Conservation (phyloP, 306 rosid genomes). For the Oemleria cerasiformis region DNA sequence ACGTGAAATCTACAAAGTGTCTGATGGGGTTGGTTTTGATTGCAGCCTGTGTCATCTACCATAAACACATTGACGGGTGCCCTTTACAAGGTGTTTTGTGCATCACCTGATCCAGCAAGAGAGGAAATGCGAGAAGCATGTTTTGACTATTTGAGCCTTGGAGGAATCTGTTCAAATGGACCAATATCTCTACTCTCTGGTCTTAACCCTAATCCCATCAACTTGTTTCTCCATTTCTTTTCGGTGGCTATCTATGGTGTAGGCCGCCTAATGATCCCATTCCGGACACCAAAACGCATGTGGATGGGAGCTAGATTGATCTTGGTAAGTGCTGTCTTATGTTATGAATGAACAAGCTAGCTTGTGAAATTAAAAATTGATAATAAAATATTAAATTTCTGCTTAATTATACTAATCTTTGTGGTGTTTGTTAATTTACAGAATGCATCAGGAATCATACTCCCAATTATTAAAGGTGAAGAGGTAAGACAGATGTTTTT, state of each 20-base stretch:
- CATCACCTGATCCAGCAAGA: conserved; percentile 71
- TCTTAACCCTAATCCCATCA: conserved; percentile 61
- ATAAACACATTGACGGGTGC: conserved; percentile 87
- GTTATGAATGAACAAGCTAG: not conserved
- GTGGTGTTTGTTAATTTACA: conserved; percentile 26
- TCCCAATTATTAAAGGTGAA: conserved; percentile 73
- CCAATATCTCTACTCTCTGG: conserved; percentile 74
- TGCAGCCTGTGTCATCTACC: conserved; percentile 85
- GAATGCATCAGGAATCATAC: conserved; percentile 69
- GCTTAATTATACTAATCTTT: not conserved
- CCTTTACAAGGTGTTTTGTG: conserved; percentile 70
- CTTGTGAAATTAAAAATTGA: not conserved
- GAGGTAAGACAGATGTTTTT: conserved; percentile 84
- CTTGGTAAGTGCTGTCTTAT: conserved; percentile 24
- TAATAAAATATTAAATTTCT: not conserved
- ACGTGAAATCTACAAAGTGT: not conserved
- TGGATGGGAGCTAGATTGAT: conserved; percentile 67
- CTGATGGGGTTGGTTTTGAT: not conserved
- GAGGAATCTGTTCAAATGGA: conserved; percentile 72
- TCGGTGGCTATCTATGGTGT: conserved; percentile 77
- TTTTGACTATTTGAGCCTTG: conserved; percentile 77
- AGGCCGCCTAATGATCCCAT: conserved; percentile 64
- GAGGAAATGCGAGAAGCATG: conserved; percentile 72
- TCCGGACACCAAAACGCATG: conserved; percentile 55
- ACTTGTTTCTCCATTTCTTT: conserved; percentile 67